Conservation (phyloP, 75 land plant species). For the Picea sitchensis region DNA sequence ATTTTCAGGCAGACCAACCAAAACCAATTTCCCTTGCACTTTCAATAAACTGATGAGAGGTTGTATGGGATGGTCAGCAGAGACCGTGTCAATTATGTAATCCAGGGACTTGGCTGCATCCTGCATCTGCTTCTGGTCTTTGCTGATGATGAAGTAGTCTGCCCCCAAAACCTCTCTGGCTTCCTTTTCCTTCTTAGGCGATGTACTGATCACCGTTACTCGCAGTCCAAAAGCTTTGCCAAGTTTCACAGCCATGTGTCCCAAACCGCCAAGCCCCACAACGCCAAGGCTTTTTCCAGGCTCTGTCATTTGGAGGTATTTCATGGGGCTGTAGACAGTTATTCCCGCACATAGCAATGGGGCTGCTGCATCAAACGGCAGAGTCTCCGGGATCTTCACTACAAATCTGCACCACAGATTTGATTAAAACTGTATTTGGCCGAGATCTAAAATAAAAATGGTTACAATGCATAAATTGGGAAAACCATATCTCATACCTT, state of each 20-base stretch:
- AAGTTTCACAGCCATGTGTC: constrained; percentile 63
- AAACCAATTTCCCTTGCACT: constrained; percentile 31
- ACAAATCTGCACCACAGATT: constrained; percentile 19
- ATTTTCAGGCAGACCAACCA: constrained; percentile 43
- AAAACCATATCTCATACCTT: constrained; percentile 13
- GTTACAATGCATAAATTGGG: background rate
- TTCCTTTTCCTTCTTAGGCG: constrained; percentile 45
- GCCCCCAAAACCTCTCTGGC: constrained; percentile 54
- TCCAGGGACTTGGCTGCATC: constrained; percentile 52
- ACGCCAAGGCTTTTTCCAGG: constrained; percentile 45
- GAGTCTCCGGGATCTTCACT: constrained; percentile 43
- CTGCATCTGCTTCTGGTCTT: constrained; percentile 43
- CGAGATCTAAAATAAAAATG: background rate
- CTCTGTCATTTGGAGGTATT: constrained; percentile 28
- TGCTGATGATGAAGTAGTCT: constrained; percentile 56
- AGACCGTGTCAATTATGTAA: constrained; percentile 63
- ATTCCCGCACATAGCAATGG: constrained; percentile 81
- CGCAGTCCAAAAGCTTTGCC: constrained; percentile 59
- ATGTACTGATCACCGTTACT: constrained; percentile 67
- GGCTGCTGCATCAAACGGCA: constrained; percentile 60
- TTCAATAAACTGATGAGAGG: constrained; percentile 30
- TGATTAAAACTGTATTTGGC: background rate
- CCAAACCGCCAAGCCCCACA: constrained; percentile 63
- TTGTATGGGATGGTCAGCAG: constrained; percentile 31
- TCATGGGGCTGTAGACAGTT: constrained; percentile 70